Evolutionary conservation across 768 basidiomycete genomes (phyloP).

Genomic region (Phlebiopsis gigantea): DNA sequence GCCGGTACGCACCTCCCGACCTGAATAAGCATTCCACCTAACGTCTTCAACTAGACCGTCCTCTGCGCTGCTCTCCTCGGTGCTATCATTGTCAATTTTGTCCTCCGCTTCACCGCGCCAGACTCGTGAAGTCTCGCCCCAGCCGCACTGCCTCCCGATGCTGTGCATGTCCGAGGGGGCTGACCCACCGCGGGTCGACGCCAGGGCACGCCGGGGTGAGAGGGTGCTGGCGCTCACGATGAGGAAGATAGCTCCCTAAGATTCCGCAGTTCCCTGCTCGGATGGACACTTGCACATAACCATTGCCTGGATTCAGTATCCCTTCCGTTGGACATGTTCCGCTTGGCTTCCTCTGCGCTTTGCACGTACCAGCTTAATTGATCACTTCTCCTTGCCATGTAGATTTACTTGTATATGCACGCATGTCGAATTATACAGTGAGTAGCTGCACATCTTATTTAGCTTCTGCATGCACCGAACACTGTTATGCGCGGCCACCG

Average conservation of each 20-base stretch:
- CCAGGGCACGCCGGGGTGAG: not conserved
- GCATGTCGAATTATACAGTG: not conserved
- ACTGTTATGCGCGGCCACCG: too few species aligned
- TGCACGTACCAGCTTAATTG: not conserved
- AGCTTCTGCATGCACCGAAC: not conserved
- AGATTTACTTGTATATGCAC: not conserved
- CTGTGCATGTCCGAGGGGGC: not conserved
- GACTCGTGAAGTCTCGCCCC: not conserved
- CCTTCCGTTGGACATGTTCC: not conserved
- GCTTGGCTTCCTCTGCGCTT: not conserved
- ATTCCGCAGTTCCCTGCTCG: not conserved
- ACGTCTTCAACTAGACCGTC: slow-evolving; percentile 51
- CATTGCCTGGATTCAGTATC: not conserved
- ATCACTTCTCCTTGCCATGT: not conserved
- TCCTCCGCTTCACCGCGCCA: slow-evolving; percentile 63
- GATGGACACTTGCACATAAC: not conserved
- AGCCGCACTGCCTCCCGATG: not conserved
- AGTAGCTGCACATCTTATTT: not conserved
- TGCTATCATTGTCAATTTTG: slow-evolving; percentile 80
- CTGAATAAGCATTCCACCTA: slow-evolving; percentile 8
- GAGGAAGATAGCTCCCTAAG: too few species aligned
- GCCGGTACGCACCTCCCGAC: slow-evolving; percentile 62
- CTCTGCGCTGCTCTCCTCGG: slow-evolving; percentile 79
- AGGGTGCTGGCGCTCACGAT: not conserved
- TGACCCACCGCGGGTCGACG: not conserved